These are phyloP conservation scores for Gossypium mustelinum DNA, from an alignment of 345 rosid species.

Conservation along the genomic window DNA sequence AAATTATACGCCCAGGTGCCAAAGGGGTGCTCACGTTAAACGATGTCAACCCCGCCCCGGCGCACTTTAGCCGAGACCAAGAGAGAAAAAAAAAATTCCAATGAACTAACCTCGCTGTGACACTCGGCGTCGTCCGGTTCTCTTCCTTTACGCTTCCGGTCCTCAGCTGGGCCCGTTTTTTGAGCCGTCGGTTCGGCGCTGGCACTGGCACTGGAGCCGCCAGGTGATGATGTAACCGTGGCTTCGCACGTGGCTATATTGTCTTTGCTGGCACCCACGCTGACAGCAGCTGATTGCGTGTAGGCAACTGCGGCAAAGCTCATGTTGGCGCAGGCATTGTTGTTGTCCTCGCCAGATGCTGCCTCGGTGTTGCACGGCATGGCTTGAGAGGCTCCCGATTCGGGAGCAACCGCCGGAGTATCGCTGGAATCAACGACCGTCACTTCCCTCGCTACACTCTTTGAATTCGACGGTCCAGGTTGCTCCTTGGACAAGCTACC, in stretches of 20 bases:
- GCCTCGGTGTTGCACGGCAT: constrained; percentile 21
- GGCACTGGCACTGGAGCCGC: constrained; percentile 37
- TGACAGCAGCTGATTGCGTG: constrained; percentile 24
- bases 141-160: constrained; percentile 65
- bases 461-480: constrained; percentile 46
- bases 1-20: neutral
- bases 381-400: constrained; percentile 40
- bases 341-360: constrained; percentile 28
- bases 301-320: constrained; percentile 24
- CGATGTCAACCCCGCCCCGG: constrained; percentile 12
- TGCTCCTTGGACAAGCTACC: constrained; percentile 45
- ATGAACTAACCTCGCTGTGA: constrained; percentile 62
- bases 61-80: constrained; percentile 20
- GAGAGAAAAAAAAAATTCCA: neutral
- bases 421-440: constrained; percentile 65
- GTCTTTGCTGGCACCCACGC: constrained; percentile 17
- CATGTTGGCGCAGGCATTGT: constrained; percentile 25
- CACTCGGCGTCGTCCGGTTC: constrained; percentile 51
- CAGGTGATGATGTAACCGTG: constrained; percentile 47
- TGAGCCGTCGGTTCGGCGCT: constrained; percentile 35
- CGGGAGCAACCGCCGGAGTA: constrained; percentile 32
- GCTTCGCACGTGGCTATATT: constrained; percentile 39
- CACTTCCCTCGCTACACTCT: constrained; percentile 41
- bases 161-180: constrained; percentile 34
- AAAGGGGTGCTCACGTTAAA: constrained; percentile 18